Percentiles rank a stretch among this genome's conserved stretches.
phyloP scores from a whole-genome alignment of 1,139 yeast species.

The Diutina sp. region DNA sequence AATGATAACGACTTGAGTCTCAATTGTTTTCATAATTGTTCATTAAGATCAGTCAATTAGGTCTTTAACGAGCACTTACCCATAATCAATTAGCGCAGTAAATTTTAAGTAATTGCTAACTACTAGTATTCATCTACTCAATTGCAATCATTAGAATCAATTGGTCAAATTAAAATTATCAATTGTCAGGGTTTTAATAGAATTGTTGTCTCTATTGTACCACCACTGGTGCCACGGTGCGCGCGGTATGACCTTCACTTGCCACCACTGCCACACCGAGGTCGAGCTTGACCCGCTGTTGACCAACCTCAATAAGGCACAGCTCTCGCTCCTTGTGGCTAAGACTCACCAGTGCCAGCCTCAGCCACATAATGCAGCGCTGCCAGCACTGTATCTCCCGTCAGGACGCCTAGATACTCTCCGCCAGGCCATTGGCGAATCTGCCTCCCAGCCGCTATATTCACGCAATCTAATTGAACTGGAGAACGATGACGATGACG shows the following conservation, averaged over 20 bases:
- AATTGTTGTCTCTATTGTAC: too few species aligned
- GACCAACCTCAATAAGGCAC: conserved; percentile 17
- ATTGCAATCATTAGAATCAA: too few species aligned
- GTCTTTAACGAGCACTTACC: too few species aligned
- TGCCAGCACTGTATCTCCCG: conserved; percentile 16
- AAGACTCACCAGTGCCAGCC: conserved; percentile 6
- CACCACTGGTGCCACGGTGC: neutral
- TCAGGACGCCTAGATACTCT: conserved; percentile 18
- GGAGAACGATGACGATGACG: conserved; percentile 1
- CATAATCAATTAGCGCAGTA: too few species aligned
- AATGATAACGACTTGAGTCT: too few species aligned
- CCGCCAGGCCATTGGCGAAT: conserved; percentile 3
- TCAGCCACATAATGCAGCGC: conserved; percentile 8
- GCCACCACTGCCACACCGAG: conserved; percentile 24
- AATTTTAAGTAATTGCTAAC: too few species aligned
- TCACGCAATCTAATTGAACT: conserved; percentile 3
- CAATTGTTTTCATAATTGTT: too few species aligned
- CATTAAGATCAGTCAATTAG: too few species aligned
- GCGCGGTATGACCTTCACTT: conserved; percentile 5
- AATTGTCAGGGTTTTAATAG: neutral
- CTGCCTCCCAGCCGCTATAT: conserved; percentile 7
- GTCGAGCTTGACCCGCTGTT: conserved; percentile 19
- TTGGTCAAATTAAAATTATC: too few species aligned
- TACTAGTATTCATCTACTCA: too few species aligned
- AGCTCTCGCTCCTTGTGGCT: conserved; percentile 18